Conservation (phyloP, 352 stramenopile genomes). For the Achlya hypogyna region DNA sequence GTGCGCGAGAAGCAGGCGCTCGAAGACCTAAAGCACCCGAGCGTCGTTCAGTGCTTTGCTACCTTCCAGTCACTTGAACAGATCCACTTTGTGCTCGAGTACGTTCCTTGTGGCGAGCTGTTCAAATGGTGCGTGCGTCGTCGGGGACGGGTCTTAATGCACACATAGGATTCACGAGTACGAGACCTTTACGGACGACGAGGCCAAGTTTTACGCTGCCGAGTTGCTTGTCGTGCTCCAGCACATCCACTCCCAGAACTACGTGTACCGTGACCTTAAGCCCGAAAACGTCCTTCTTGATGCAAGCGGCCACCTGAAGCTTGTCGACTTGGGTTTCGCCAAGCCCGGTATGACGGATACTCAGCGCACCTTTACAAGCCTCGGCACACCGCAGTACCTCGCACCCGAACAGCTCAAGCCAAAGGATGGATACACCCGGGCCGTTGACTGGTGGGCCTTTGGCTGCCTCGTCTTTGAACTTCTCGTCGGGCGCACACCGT, state of each 20-base stretch:
- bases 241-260: slow-evolving; percentile 37
- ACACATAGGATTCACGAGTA: slow-evolving; percentile 11
- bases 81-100: slow-evolving; percentile 65
- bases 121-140: slow-evolving; percentile 33
- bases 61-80: slow-evolving; percentile 49
- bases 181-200: slow-evolving; percentile 35
- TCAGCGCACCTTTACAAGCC: slow-evolving; percentile 35
- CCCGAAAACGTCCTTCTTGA: slow-evolving; percentile 87
- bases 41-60: slow-evolving; percentile 48
- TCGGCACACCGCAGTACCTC: slow-evolving; percentile 66
- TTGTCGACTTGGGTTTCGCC: slow-evolving; percentile 64
- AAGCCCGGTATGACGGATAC: slow-evolving; percentile 28
- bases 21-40: slow-evolving; percentile 30
- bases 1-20: slow-evolving; percentile 46
- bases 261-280: slow-evolving; percentile 85
- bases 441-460: slow-evolving; percentile 81
- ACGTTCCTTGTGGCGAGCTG: slow-evolving; percentile 53
- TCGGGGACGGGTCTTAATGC: background rate
- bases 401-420: slow-evolving; percentile 56
- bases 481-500: slow-evolving; percentile 55
- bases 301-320: slow-evolving; percentile 44
- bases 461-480: slow-evolving; percentile 78
- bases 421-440: slow-evolving; percentile 43
- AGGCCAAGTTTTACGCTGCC: slow-evolving; percentile 71
- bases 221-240: slow-evolving; percentile 56